These are phyloP conservation scores for Turritis glabra DNA, from an alignment of 345 rosid genomes.

Conservation along the genomic window DNA sequence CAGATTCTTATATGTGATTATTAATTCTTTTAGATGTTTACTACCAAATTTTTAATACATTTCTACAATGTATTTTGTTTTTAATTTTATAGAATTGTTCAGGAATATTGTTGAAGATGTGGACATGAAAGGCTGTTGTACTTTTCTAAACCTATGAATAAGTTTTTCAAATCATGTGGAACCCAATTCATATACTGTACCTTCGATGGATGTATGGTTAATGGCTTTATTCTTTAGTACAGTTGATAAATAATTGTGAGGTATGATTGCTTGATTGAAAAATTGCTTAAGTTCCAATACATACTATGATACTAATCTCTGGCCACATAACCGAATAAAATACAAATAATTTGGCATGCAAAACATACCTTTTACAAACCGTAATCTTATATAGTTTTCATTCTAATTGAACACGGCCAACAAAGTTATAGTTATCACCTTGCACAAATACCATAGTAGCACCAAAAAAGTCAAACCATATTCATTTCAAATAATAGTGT, in stretches of 20 bases:
- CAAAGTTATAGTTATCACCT: not conserved
- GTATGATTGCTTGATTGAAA: not conserved
- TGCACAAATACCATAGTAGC: not conserved
- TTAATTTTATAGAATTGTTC: not conserved
- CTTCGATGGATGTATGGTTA: not conserved
- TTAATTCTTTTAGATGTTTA: conserved; percentile 15
- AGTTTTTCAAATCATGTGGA: conserved; percentile 12
- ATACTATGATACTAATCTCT: not conserved
- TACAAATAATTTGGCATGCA: not conserved
- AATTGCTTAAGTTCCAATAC: not conserved
- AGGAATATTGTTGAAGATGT: conserved; percentile 4
- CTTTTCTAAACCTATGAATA: not conserved
- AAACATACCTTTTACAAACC: not conserved
- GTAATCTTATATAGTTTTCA: not conserved
- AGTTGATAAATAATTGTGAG: not conserved
- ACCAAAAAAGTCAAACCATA: conserved; percentile 32
- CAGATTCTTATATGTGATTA: not conserved
- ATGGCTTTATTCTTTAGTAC: not conserved
- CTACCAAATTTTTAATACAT: not conserved
- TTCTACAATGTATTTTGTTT: not conserved
- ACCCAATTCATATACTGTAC: not conserved
- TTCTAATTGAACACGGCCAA: not conserved
- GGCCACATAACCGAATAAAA: not conserved
- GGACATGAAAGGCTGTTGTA: conserved; percentile 5
- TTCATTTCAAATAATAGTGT: not conserved